Evolutionary conservation across 306 rosid genomes (phyloP).

Genomic region (Abrus pulchellus): DNA sequence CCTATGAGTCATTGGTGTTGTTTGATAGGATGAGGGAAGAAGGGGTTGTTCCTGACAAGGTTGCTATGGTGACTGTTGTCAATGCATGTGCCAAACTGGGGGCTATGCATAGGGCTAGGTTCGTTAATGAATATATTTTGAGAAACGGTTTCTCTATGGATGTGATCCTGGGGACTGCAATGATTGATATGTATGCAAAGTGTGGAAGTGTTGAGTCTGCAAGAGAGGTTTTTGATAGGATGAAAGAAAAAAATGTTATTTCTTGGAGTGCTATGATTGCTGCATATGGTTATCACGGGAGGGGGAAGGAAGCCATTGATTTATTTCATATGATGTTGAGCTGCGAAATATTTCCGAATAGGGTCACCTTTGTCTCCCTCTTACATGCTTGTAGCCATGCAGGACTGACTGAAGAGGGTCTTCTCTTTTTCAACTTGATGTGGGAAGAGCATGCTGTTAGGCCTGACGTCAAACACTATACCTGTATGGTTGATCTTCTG

Average conservation of each 20-base stretch:
- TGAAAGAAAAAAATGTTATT: conserved; percentile 74
- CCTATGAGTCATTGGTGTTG: conserved; percentile 68
- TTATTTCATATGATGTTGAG: conserved; percentile 68
- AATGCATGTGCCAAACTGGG: conserved; percentile 84
- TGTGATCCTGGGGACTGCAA: conserved; percentile 76
- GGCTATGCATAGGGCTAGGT: conserved; percentile 72
- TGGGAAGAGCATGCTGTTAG: conserved; percentile 65
- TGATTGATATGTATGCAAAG: conserved; percentile 83
- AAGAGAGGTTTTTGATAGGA: conserved; percentile 67
- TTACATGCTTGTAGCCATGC: conserved; percentile 91
- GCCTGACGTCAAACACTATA: conserved; percentile 79
- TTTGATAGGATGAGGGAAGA: conserved; percentile 78
- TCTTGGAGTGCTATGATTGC: conserved; percentile 93
- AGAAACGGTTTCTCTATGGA: conserved; percentile 61
- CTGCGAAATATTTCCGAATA: conserved; percentile 63
- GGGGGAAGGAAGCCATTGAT: conserved; percentile 71
- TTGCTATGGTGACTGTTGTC: conserved; percentile 72
- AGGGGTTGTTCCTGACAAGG: conserved; percentile 73
- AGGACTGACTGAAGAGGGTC: conserved; percentile 76
- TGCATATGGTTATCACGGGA: conserved; percentile 80
- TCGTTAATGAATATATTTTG: conserved; percentile 62
- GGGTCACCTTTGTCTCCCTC: conserved; percentile 73
- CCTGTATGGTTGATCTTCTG: conserved; percentile 83
- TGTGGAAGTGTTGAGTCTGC: conserved; percentile 77
- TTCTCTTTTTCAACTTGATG: conserved; percentile 63